phyloP scores from a whole-genome alignment of 2,329 filamentous ascomycete species.

The Colletotrichum gloeosporioides region DNA sequence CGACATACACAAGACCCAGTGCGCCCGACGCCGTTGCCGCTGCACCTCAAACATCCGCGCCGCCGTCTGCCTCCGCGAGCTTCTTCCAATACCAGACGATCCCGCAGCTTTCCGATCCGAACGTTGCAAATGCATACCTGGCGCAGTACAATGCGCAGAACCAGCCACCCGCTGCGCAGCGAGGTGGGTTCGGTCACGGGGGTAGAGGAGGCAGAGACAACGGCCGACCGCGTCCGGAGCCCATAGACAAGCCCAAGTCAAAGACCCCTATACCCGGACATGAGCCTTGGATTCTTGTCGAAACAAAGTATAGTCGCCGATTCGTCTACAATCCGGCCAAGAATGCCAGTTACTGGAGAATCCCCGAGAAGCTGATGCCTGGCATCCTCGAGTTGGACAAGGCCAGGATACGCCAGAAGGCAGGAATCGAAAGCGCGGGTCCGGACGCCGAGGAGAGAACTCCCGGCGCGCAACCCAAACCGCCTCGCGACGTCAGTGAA shows the following conservation, averaged over 20 bases:
- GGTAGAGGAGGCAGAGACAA: constrained; percentile 53
- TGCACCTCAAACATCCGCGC: background rate
- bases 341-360: constrained; percentile 92
- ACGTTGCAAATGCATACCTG: constrained; percentile 65
- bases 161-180: constrained; percentile 38
- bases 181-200: constrained; percentile 49
- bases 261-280: constrained; percentile 81
- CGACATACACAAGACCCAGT: constrained; percentile 83
- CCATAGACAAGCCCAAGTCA: constrained; percentile 79
- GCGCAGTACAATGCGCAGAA: constrained; percentile 54
- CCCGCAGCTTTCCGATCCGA: constrained; percentile 57
- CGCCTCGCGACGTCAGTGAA: background rate
- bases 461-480: constrained; percentile 7
- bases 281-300: constrained; percentile 90
- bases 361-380: constrained; percentile 84
- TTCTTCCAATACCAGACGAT: constrained; percentile 47
- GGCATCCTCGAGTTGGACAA: constrained; percentile 77
- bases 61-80: constrained; percentile 35
- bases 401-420: constrained; percentile 69
- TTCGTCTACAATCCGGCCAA: constrained; percentile 91
- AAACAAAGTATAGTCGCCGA: constrained; percentile 85
- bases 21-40: constrained; percentile 27
- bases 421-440: constrained; percentile 28
- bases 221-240: constrained; percentile 66
- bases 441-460: constrained; percentile 12